These are phyloP conservation scores for Trichoderma hamatum DNA, from an alignment of 2,329 filamentous ascomycete species.

Conservation along the genomic window DNA sequence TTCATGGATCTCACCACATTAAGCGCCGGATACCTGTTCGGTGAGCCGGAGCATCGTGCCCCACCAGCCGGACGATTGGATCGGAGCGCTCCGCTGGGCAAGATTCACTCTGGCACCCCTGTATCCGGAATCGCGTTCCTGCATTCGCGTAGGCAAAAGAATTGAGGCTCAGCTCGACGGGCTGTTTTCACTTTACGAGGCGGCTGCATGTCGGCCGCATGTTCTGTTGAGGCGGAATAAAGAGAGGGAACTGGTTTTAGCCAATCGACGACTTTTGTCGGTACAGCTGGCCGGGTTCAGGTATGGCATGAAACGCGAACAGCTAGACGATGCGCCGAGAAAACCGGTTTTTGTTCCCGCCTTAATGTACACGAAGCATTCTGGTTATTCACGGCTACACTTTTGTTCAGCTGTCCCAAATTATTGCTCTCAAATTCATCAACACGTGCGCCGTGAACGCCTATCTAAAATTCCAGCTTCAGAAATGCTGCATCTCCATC, in stretches of 20 bases:
- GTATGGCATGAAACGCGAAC: not conserved
- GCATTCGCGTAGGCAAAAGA: not conserved
- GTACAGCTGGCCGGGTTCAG: not conserved
- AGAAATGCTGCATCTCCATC: slow-evolving; percentile 35
- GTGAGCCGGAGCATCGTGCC: slow-evolving; percentile 23
- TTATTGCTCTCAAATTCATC: slow-evolving; percentile 15
- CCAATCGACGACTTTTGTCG: not conserved
- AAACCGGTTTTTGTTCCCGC: not conserved
- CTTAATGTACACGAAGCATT: not conserved
- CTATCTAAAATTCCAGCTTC: slow-evolving; percentile 36
- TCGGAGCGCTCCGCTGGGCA: slow-evolving; percentile 2
- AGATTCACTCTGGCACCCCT: not conserved
- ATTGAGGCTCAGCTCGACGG: slow-evolving; percentile 6
- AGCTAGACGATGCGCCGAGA: not conserved
- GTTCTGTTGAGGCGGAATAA: not conserved
- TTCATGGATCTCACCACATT: not conserved
- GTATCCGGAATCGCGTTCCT: not conserved
- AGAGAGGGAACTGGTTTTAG: not conserved
- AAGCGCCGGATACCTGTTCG: slow-evolving; percentile 19
- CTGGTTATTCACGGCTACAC: not conserved
- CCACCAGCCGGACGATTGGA: slow-evolving; percentile 25
- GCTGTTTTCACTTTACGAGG: not conserved
- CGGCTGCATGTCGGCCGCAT: slow-evolving; percentile 22
- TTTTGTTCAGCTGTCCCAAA: not conserved
- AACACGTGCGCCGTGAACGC: slow-evolving; percentile 22